Percentiles rank a stretch among this genome's conserved stretches.
Conservation (phyloP, 2,329 filamentous ascomycete genomes). For the Exophiala viscosa region DNA sequence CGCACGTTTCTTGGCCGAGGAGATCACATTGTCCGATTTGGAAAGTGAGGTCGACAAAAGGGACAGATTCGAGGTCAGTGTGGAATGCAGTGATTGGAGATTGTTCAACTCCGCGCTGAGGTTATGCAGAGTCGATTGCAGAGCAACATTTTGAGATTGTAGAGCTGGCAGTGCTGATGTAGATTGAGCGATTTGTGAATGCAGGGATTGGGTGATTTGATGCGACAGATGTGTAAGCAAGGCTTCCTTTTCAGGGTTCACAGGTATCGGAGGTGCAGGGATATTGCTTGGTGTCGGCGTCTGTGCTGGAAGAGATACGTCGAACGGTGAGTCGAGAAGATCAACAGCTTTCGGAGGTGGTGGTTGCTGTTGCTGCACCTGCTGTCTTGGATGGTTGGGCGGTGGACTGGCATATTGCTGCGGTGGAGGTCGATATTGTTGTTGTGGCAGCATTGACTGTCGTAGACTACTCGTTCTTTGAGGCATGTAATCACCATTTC, state of each 20-base stretch:
- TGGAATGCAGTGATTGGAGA: conserved; percentile 65
- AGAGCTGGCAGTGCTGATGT: conserved; percentile 70
- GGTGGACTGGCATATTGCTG: conserved; percentile 6
- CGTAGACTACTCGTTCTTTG: conserved; percentile 31
- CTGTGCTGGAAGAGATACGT: conserved; percentile 51
- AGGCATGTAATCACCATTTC: conserved; percentile 32
- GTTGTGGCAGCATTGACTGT: conserved; percentile 16
- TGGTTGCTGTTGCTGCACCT: conserved; percentile 24
- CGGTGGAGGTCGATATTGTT: conserved; percentile 25
- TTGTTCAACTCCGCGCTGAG: conserved; percentile 71
- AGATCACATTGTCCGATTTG: conserved; percentile 74
- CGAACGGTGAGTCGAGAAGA: conserved; percentile 61
- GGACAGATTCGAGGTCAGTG: conserved; percentile 71
- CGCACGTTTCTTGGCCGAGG: conserved; percentile 61
- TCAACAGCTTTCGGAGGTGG: conserved; percentile 43
- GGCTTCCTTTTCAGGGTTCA: conserved; percentile 92
- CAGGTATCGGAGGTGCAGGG: conserved; percentile 80
- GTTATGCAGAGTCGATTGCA: conserved; percentile 64
- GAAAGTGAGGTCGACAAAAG: conserved; percentile 74
- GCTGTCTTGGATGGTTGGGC: not conserved
- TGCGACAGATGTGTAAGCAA: conserved; percentile 72
- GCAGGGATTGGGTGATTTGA: conserved; percentile 65
- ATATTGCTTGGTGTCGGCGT: conserved; percentile 50
- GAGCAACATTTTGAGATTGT: conserved; percentile 72
- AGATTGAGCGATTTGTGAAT: conserved; percentile 67